Evolutionary conservation across 176 grass and related monocot genomes (phyloP).

Genomic region (Aegilops tauschii): DNA sequence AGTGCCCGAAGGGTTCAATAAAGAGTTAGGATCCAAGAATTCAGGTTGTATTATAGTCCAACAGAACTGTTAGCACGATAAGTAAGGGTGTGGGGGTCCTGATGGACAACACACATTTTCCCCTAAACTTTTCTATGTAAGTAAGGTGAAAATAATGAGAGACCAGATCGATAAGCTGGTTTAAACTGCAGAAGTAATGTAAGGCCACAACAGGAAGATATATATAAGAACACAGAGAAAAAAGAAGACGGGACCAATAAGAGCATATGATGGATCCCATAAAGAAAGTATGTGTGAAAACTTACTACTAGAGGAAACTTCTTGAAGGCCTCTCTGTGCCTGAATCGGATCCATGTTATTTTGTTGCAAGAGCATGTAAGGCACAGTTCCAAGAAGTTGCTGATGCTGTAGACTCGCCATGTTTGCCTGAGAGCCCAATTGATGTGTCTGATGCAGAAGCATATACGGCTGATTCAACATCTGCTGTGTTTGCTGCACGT

Average conservation of each 20-base stretch:
- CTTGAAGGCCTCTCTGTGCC: slow-evolving; percentile 51
- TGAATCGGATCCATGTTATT: slow-evolving; percentile 64
- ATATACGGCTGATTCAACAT: no score
- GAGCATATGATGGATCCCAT: background rate
- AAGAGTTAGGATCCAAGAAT: background rate
- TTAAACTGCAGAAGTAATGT: background rate
- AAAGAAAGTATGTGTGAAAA: slow-evolving; percentile 12
- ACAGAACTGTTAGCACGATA: background rate
- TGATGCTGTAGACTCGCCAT: slow-evolving; percentile 61
- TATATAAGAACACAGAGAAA: background rate
- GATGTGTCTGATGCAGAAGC: slow-evolving; percentile 55
- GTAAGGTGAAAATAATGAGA: background rate
- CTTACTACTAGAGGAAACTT: slow-evolving; percentile 90
- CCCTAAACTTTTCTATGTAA: background rate
- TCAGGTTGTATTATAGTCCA: background rate
- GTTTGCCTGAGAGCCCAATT: slow-evolving; percentile 46
- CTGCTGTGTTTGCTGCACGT: no score
- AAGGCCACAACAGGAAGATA: background rate
- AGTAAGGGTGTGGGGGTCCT: background rate
- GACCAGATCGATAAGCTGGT: background rate
- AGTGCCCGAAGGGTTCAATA: background rate
- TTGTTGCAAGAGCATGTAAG: slow-evolving; percentile 62
- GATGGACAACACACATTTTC: background rate
- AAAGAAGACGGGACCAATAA: background rate
- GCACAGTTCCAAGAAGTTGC: slow-evolving; percentile 49